These are phyloP conservation scores for Suhomyces kunorum DNA, from an alignment of 1,139 yeast species.

Conservation along the genomic window DNA sequence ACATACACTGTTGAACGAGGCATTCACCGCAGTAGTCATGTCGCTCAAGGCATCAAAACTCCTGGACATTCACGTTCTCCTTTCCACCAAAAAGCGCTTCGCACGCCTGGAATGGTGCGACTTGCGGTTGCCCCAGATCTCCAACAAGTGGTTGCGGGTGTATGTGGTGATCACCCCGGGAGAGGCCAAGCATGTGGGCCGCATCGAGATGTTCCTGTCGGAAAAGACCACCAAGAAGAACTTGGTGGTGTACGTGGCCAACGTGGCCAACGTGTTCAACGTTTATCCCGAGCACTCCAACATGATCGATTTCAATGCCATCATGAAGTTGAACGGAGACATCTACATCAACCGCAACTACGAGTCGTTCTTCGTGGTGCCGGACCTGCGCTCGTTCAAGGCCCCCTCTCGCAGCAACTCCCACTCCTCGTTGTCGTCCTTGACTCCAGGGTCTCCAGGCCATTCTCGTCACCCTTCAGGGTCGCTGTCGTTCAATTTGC, in stretches of 20 bases:
- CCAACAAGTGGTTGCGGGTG: constrained; percentile 56
- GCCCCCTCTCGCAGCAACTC: constrained; percentile 15
- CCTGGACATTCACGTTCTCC: constrained; percentile 54
- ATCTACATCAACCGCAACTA: constrained; percentile 46
- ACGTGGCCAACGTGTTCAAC: constrained; percentile 45
- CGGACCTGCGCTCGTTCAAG: constrained; percentile 3
- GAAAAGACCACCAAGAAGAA: constrained; percentile 46
- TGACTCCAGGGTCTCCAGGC: constrained; percentile 5
- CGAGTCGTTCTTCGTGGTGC: constrained; percentile 28
- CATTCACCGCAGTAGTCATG: constrained; percentile 56
- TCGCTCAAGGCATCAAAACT: constrained; percentile 56
- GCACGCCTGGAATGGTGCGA: constrained; percentile 58
- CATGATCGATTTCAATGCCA: constrained; percentile 54
- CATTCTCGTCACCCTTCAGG: constrained; percentile 16
- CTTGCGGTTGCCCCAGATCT: constrained; percentile 55
- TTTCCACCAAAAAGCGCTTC: constrained; percentile 48
- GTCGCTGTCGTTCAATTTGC: constrained; percentile 20
- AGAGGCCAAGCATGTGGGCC: constrained; percentile 41
- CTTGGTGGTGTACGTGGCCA: constrained; percentile 47
- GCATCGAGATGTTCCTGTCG: constrained; percentile 50
- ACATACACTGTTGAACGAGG: constrained; percentile 52
- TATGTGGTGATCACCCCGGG: constrained; percentile 48
- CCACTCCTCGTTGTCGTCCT: constrained; percentile 13
- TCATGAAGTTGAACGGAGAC: constrained; percentile 54
- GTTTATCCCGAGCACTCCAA: constrained; percentile 57